Evolutionary conservation across 495 filamentous ascomycete genomes (phyloP).

Genomic region (Penicillium angulare): DNA sequence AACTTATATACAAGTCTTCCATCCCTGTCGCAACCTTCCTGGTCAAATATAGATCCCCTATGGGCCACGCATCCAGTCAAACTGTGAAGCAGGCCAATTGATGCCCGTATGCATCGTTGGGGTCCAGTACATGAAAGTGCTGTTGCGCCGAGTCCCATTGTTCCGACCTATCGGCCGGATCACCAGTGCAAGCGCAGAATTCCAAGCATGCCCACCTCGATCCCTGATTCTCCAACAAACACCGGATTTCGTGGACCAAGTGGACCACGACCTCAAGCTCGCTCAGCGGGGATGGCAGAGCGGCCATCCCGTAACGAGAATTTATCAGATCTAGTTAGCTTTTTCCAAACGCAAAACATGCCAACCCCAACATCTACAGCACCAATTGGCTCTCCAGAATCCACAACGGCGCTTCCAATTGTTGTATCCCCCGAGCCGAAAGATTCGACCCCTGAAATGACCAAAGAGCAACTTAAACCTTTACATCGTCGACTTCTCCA

Average conservation of each 20-base stretch:
- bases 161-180: constrained; percentile 39
- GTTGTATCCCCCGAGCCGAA: constrained; percentile 12
- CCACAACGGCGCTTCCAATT: constrained; percentile 21
- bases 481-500: constrained; percentile 43
- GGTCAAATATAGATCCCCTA: constrained; percentile 3
- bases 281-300: constrained; percentile 25
- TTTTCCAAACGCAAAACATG: constrained; percentile 35
- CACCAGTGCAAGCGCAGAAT: constrained; percentile 25
- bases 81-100: constrained; percentile 24
- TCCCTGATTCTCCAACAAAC: constrained; percentile 10
- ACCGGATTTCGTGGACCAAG: constrained; percentile 4
- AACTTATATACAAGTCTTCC: not conserved
- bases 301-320: constrained; percentile 30
- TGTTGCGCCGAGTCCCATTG: constrained; percentile 42
- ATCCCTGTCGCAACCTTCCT: not conserved
- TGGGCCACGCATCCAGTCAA: constrained; percentile 12
- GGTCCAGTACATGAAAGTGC: constrained; percentile 27
- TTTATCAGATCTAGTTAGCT: constrained; percentile 37
- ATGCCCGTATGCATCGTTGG: constrained; percentile 36
- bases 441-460: not conserved
- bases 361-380: constrained; percentile 10
- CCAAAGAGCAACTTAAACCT: constrained; percentile 27
- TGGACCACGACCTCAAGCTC: constrained; percentile 20
- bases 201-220: constrained; percentile 30
- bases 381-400: constrained; percentile 10